phyloP scores from a whole-genome alignment of 2,329 filamentous ascomycete species.

The Sporothrix curviconia region DNA sequence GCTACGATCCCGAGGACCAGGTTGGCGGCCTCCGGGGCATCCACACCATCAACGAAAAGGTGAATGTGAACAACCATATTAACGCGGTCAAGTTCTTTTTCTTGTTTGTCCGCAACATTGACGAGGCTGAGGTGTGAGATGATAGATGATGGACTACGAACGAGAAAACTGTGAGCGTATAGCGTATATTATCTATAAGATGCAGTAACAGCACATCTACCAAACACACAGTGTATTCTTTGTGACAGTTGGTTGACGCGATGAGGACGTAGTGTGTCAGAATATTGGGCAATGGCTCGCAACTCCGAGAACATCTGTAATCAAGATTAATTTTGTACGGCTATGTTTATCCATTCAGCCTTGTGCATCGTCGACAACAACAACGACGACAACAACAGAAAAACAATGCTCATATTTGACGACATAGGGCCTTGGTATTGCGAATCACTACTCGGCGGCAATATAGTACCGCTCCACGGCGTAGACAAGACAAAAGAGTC shows the following conservation, averaged over 20 bases:
- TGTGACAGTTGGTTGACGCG: too few relatives aligned
- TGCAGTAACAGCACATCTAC: neutral
- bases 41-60: conserved; percentile 35
- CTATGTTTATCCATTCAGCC: neutral
- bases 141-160: neutral
- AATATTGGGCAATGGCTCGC: neutral
- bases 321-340: neutral
- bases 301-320: neutral
- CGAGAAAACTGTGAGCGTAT: neutral
- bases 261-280: neutral
- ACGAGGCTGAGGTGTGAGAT: conserved; percentile 28
- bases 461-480: neutral
- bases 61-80: conserved; percentile 29
- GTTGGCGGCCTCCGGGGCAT: conserved; percentile 21
- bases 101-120: conserved; percentile 35
- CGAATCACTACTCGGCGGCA: neutral
- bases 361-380: too few relatives aligned
- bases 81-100: conserved; percentile 32
- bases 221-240: neutral
- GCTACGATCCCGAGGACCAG: conserved; percentile 31
- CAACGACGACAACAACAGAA: too few relatives aligned
- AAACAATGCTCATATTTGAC: neutral
- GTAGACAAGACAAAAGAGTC: neutral
- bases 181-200: neutral
- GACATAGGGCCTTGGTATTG: neutral